phyloP scores from a whole-genome alignment of 169 alveolate genomes.

The Plasmodium falciparum region DNA sequence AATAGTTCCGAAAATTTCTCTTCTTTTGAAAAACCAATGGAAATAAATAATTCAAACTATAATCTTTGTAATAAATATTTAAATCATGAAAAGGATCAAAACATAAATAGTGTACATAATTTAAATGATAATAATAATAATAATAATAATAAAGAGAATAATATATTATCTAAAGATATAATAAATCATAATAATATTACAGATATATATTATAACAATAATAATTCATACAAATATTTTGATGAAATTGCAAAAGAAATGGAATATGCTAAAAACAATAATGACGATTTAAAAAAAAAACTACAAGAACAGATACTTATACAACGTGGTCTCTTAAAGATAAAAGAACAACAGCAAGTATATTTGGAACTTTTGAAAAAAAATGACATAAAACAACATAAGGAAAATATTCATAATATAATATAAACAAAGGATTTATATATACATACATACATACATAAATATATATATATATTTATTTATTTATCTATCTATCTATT shows the following conservation, averaged over 20 bases:
- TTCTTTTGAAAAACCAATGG: not conserved
- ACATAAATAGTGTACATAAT: not conserved
- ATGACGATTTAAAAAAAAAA: slow-evolving; percentile 55
- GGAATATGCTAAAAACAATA: slow-evolving; percentile 10
- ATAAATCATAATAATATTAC: not conserved
- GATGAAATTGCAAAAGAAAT: slow-evolving; percentile 36
- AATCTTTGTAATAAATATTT: not conserved
- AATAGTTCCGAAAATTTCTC: not conserved
- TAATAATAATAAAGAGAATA: not conserved
- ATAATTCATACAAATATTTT: slow-evolving; percentile 7
- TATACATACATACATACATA: too few relatives aligned
- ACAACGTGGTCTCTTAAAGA: slow-evolving; percentile 20
- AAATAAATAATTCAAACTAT: not conserved
- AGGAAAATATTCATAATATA: slow-evolving; percentile 5
- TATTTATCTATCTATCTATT: too few relatives aligned
- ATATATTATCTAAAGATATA: not conserved
- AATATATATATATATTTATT: too few relatives aligned
- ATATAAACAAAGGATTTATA: not conserved
- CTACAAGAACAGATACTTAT: slow-evolving; percentile 45
- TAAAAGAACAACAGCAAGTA: slow-evolving; percentile 50
- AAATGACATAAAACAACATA: slow-evolving; percentile 11
- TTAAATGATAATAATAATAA: not conserved
- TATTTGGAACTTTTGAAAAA: slow-evolving; percentile 30
- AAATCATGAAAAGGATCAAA: not conserved
- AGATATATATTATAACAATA: not conserved